Percentiles rank a stretch among this genome's conserved stretches.
These are phyloP conservation scores for Cyclotella atomus DNA, from an alignment of 108 stramenopile species.

Conservation along the genomic window DNA sequence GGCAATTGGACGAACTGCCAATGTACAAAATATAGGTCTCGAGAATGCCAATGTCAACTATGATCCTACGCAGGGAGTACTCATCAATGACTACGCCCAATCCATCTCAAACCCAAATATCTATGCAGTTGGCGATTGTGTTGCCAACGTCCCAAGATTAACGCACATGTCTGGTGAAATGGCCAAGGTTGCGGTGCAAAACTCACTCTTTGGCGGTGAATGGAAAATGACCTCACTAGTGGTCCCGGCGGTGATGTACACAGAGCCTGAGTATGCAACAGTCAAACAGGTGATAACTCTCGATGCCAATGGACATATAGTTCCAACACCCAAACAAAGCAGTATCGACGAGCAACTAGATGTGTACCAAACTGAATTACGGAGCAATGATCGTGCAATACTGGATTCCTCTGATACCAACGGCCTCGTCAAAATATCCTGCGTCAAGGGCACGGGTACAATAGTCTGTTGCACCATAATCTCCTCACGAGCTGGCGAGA, in stretches of 20 bases:
- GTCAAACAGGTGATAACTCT: conserved; percentile 68
- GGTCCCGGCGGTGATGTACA: conserved; percentile 94
- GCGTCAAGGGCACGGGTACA: conserved; percentile 84
- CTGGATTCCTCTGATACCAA: conserved; percentile 74
- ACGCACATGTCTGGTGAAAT: conserved; percentile 94
- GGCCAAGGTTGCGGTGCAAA: conserved; percentile 94
- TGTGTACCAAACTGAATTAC: conserved; percentile 73
- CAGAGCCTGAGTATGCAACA: conserved; percentile 94
- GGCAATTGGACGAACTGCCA: conserved; percentile 89
- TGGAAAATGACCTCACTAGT: conserved; percentile 88
- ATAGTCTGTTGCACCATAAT: conserved; percentile 95
- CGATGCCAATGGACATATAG: conserved; percentile 55
- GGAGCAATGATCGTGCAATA: conserved; percentile 94
- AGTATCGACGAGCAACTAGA: conserved; percentile 31
- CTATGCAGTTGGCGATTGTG: conserved; percentile 95
- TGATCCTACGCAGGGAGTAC: conserved; percentile 75
- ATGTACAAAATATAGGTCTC: conserved; percentile 91
- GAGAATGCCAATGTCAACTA: conserved; percentile 84
- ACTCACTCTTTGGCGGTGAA: conserved; percentile 85
- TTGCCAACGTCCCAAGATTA: conserved; percentile 79
- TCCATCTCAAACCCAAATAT: conserved; percentile 85
- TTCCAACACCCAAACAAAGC: conserved; percentile 17
- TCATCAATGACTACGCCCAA: conserved; percentile 84
- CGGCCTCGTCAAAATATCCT: conserved; percentile 91
- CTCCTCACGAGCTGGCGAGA: conserved; percentile 92